Conservation (phyloP, 257 asterid species). For the Dorcoceras hygrometricum region DNA sequence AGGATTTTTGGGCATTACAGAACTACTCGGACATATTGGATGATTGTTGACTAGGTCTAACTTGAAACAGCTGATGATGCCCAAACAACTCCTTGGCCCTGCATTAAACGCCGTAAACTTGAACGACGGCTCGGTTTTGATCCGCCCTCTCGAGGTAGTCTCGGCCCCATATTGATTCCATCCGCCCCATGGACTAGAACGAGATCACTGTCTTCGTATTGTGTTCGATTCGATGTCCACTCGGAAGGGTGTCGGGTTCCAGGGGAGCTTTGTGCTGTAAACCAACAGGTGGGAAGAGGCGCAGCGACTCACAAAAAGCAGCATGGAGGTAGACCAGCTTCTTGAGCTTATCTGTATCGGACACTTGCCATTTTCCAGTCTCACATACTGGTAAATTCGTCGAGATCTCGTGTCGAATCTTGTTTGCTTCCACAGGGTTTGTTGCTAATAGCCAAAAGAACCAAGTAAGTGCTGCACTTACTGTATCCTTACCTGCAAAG, state of each 20-base stretch:
- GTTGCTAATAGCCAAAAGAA: background rate
- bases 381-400: background rate
- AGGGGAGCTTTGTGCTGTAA: background rate
- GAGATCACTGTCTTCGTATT: background rate
- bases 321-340: background rate
- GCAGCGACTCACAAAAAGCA: background rate
- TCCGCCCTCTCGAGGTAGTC: conserved; percentile 12
- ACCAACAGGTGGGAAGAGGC: background rate
- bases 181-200: conserved; percentile 12
- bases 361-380: background rate
- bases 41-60: background rate
- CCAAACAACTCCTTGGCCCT: conserved; percentile 14
- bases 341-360: background rate
- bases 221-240: conserved; percentile 1
- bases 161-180: conserved; percentile 15
- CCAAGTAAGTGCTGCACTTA: background rate
- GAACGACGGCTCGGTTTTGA: conserved; percentile 13
- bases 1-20: too few species aligned
- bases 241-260: background rate
- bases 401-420: background rate
- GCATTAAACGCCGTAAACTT: conserved; percentile 15
- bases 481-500: background rate
- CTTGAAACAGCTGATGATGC: background rate
- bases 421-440: background rate
- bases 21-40: background rate